Evolutionary conservation across 495 filamentous ascomycete genomes (phyloP).

Genomic region (Penicillium lagena): DNA sequence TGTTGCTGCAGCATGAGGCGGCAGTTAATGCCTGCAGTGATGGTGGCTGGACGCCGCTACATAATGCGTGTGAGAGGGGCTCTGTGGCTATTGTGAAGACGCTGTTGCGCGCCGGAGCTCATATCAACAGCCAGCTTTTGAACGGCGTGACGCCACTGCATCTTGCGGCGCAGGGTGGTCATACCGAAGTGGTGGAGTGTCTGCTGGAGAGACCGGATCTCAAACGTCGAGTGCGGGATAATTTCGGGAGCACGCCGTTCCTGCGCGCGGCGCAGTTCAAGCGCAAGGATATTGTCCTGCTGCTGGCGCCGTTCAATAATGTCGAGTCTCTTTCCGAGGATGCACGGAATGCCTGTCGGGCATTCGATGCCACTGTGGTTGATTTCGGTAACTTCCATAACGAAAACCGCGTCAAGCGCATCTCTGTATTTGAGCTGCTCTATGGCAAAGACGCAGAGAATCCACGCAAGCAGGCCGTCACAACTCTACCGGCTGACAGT

Average conservation of each 20-base stretch:
- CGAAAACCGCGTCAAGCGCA: constrained; percentile 48
- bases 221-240: constrained; percentile 45
- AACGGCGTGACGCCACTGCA: constrained; percentile 60
- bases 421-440: constrained; percentile 52
- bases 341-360: constrained; percentile 50
- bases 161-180: constrained; percentile 54
- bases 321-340: constrained; percentile 44
- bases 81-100: constrained; percentile 40
- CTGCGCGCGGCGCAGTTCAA: constrained; percentile 54
- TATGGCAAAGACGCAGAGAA: constrained; percentile 56
- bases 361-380: constrained; percentile 61
- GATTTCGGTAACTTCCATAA: constrained; percentile 65
- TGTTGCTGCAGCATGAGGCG: constrained; percentile 48
- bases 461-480: constrained; percentile 41
- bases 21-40: constrained; percentile 51
- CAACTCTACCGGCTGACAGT: constrained; percentile 46
- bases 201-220: constrained; percentile 42
- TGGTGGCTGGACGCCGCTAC: constrained; percentile 58
- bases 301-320: constrained; percentile 51
- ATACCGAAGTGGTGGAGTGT: constrained; percentile 49
- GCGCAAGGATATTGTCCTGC: constrained; percentile 48
- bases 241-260: constrained; percentile 57
- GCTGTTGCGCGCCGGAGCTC: constrained; percentile 44
- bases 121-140: constrained; percentile 48
- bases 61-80: constrained; percentile 56